These are phyloP conservation scores for sorghum (Sorghum bicolor) DNA, from an alignment of 176 grass and related monocot species.

Conservation along the genomic window Sorghum_bicolor_NCBIv3 NC_012873.2:9672501-9673000, in stretches of 20 bases:
- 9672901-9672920: not conserved
- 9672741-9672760: not conserved
- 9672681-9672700: not conserved
- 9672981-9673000: not conserved
- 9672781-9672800: not conserved
- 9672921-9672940: not conserved
- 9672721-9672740: not conserved
- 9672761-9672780: not conserved
- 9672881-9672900: not conserved
- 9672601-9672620: not conserved
- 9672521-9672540: conserved; percentile 13
- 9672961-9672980: not conserved
- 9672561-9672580: conserved; percentile 4
- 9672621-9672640: not conserved
- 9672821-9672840: not conserved
- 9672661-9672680: not conserved
- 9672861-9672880: not conserved
- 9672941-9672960: not conserved
- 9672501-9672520: conserved; percentile 8
- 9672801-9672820: conserved; percentile 29
- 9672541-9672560: conserved; percentile 29
- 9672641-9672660: not conserved
- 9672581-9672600: not conserved
- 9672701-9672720: not conserved
- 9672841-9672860: not conserved